Evolutionary conservation across 169 alveolate genomes (phyloP).

Genomic region (Condylostoma magnum): DNA sequence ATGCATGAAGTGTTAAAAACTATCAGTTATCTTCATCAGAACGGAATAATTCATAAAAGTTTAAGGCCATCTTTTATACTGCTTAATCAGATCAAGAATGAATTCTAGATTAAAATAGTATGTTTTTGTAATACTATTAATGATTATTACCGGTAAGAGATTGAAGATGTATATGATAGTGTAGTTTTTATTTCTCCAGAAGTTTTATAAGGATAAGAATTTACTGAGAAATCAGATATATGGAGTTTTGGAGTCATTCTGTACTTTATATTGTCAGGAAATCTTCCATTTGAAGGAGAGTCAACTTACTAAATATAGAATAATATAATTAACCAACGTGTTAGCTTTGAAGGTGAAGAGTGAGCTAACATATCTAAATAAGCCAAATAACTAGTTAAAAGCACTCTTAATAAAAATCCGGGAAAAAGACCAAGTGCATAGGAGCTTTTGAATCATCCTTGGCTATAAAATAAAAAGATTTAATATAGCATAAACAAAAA

Average conservation of each 20-base stretch:
- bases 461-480: too few relatives aligned
- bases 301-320: too few relatives aligned
- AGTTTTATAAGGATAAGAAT: conserved; percentile 46
- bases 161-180: conserved; percentile 45
- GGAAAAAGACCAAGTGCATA: too few relatives aligned
- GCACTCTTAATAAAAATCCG: too few relatives aligned
- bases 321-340: too few relatives aligned
- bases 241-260: conserved; percentile 16
- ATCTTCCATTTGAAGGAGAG: conserved; percentile 13
- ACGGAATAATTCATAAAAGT: conserved; percentile 60
- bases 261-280: conserved; percentile 26
- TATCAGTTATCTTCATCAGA: conserved; percentile 51
- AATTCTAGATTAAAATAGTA: conserved; percentile 52
- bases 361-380: too few relatives aligned
- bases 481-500: too few relatives aligned
- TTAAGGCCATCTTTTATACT: conserved; percentile 71
- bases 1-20: conserved; percentile 54
- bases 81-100: conserved; percentile 42
- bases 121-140: conserved; percentile 53
- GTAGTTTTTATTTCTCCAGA: conserved; percentile 72
- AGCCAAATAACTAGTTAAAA: too few relatives aligned
- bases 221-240: neutral
- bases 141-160: conserved; percentile 3
- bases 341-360: too few relatives aligned
- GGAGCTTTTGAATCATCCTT: too few relatives aligned